Base-by-base conservation (phyloP, 176 grass and related monocot genomes). In the Thinopyrum elongatum region DNA sequence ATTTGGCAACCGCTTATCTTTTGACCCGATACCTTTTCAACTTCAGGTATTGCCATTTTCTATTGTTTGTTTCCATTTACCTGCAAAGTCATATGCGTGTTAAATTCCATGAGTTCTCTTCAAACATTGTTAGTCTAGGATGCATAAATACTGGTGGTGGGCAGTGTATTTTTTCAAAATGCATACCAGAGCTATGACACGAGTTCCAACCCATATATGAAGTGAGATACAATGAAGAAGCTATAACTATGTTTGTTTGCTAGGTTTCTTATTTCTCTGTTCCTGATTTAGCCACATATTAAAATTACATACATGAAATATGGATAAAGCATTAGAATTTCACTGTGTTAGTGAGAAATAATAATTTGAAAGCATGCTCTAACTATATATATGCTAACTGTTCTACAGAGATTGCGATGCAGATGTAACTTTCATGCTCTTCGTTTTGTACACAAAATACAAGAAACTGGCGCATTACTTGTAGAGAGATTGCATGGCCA, bases 341-440 rank as follows among this genome's bases (percentile, higher is more conserved):
- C 65, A 34, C 21, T 14, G 25, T 76, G 34, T 9, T 76, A 27
- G 46, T 80, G n/a, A 25, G 41, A 21, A 46, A 80, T 51, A 22
- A 51, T 70, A 39, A 61, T 59, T 38, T 11, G 59, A 87, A 23
- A 76, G 36, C 21, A 4, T 76, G 51, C 22, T 70, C 76, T 91
- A 12, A 91, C 76, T 67, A 74, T 59, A 7, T 12, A 33, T 78
- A 29, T 23, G 27, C 19, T 26, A 34, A 19, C n/a, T 86, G 5
- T 84, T 88, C 55, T 53, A 31, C 89, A 98, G 97, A 98, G 90
- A 80, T 66, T 98, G 60, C 90, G 97, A 57, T 98, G 97, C 92
- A 95, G 94, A 91, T 98, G 97, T 86, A 98, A 98, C 31, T 98
- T 98, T 83, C 97, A 98, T 85, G 92, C 97, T 76, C 94, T 98